A percentile compares a stretch with the other conserved stretches of the same genome.
These are phyloP conservation scores for Cutaneotrichosporon cutaneum DNA, from an alignment of 1,284 basidiomycete species.

Conservation along the genomic window DNA sequence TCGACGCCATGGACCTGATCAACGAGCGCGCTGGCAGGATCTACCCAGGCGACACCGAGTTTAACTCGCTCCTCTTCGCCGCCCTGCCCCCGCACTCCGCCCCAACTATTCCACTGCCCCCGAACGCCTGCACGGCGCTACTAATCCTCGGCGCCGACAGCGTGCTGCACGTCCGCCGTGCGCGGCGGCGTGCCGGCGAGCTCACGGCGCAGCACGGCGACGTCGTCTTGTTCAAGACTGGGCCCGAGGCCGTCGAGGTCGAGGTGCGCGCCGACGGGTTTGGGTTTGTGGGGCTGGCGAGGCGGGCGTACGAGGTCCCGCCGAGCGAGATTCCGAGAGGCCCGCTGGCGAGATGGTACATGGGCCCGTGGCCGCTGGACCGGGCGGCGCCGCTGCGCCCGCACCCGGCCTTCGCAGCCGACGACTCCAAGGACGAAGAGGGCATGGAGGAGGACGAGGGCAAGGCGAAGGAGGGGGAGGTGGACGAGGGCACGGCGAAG, in stretches of 20 bases:
- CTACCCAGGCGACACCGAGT: slow-evolving; percentile 38
- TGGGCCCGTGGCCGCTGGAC: slow-evolving; percentile 19
- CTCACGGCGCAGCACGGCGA: slow-evolving; percentile 45
- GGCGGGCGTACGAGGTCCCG: neutral
- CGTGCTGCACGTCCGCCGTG: slow-evolving; percentile 10
- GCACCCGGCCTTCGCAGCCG: neutral
- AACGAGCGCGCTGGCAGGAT: slow-evolving; percentile 39
- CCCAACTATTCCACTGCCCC: slow-evolving; percentile 14
- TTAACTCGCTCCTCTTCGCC: slow-evolving; percentile 40
- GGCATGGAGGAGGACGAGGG: neutral
- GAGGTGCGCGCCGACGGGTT: slow-evolving; percentile 37
- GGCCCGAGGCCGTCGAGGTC: slow-evolving; percentile 34
- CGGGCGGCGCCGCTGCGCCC: slow-evolving; percentile 12
- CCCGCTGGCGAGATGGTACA: slow-evolving; percentile 15
- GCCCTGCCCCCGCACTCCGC: slow-evolving; percentile 32
- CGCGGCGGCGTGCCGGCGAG: slow-evolving; percentile 25
- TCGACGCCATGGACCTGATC: slow-evolving; percentile 34
- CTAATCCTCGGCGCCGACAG: slow-evolving; percentile 38
- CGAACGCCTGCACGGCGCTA: slow-evolving; percentile 23
- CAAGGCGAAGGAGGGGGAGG: neutral
- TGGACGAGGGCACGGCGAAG: neutral
- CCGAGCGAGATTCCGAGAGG: neutral
- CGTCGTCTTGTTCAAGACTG: slow-evolving; percentile 35
- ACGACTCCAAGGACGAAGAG: no score
- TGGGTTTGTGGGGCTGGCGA: slow-evolving; percentile 35